Conservation (phyloP, 2,329 filamentous ascomycete genomes). For the Arthrobotrys sphaeroides region DNA sequence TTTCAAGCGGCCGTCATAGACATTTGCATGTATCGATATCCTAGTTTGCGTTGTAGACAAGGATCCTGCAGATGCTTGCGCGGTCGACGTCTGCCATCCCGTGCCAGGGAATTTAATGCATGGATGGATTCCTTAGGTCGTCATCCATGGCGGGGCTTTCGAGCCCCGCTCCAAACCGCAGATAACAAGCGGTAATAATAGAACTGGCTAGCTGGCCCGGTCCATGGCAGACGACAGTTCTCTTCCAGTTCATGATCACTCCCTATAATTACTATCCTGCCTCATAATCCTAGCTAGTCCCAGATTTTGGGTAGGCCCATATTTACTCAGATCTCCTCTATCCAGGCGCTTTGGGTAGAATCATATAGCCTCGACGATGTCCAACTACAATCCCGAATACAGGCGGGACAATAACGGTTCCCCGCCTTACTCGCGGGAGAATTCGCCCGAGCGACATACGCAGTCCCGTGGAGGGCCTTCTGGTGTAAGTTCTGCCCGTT, state of each 20-base stretch:
- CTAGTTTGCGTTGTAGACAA: conserved; percentile 18
- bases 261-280: neutral
- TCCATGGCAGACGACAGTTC: conserved; percentile 23
- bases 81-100: neutral
- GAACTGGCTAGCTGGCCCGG: neutral
- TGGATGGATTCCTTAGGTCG: conserved; percentile 2
- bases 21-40: no score
- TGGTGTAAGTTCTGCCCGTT: conserved; percentile 31
- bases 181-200: conserved; percentile 2
- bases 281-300: neutral
- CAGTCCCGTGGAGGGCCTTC: conserved; percentile 27
- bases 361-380: conserved; percentile 18
- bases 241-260: neutral
- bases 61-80: conserved; percentile 3
- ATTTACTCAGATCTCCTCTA: neutral
- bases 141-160: conserved; percentile 4
- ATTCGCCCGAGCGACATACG: conserved; percentile 28
- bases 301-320: neutral
- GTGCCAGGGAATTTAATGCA: conserved; percentile 8
- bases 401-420: conserved; percentile 24
- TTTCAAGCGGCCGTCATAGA: neutral
- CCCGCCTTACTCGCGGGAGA: conserved; percentile 46
- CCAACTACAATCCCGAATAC: conserved; percentile 52
- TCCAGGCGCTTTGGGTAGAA: neutral
- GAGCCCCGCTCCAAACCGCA: conserved; percentile 5